phyloP scores from a whole-genome alignment of 176 grass and related monocot genomes.

The Bolboschoenus planiculmis region DNA sequence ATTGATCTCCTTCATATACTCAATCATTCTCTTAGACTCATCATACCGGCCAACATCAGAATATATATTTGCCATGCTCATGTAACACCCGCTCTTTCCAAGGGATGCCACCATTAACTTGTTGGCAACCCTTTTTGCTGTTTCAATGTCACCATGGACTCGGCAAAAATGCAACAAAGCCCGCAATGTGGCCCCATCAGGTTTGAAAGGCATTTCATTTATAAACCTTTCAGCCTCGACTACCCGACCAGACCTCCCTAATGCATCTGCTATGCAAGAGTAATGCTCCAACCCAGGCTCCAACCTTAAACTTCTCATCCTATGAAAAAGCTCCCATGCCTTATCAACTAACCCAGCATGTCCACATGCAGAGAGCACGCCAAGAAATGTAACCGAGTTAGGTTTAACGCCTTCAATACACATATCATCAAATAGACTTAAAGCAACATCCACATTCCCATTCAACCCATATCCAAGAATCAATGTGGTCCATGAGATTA shows the following conservation, averaged over 20 bases:
- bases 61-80: conserved; percentile 84
- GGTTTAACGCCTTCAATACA: conserved; percentile 21
- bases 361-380: conserved; percentile 56
- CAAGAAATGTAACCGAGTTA: conserved; percentile 57
- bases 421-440: conserved; percentile 60
- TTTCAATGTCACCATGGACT: conserved; percentile 56
- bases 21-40: conserved; percentile 62
- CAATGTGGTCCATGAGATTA: conserved; percentile 74
- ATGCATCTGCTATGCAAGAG: conserved; percentile 52
- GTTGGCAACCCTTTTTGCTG: conserved; percentile 45
- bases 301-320: conserved; percentile 35
- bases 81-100: conserved; percentile 55
- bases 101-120: conserved; percentile 52
- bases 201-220: conserved; percentile 67
- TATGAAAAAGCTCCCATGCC: conserved; percentile 37
- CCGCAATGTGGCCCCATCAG: conserved; percentile 54
- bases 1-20: conserved; percentile 65
- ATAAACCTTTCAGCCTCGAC: conserved; percentile 44
- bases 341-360: conserved; percentile 65
- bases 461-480: conserved; percentile 72
- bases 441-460: conserved; percentile 35
- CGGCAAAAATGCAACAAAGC: conserved; percentile 48
- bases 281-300: conserved; percentile 62
- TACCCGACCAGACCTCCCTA: conserved; percentile 51
- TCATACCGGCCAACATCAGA: conserved; percentile 50